Evolutionary conservation across 2,329 filamentous ascomycete species (phyloP).

Genomic region (Eurotiales sp.): DNA sequence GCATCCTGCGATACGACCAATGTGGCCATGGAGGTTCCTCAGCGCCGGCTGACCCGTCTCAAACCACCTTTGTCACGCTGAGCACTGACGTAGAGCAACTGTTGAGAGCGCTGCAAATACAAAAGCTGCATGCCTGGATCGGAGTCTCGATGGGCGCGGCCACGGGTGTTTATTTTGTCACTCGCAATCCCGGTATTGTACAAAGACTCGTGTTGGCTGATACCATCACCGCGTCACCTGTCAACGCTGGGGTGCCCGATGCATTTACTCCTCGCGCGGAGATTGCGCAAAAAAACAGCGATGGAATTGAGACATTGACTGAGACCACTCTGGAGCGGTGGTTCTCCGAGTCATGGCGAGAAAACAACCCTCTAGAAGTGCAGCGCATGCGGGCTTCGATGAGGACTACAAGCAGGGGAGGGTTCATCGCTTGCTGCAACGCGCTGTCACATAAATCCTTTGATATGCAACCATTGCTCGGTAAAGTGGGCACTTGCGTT

Average conservation of each 20-base stretch:
- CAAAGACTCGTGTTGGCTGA: slow-evolving; percentile 40
- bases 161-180: slow-evolving; percentile 38
- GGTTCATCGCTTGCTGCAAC: slow-evolving; percentile 41
- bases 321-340: slow-evolving; percentile 38
- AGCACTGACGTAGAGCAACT: slow-evolving; percentile 38
- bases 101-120: slow-evolving; percentile 27
- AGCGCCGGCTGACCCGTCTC: slow-evolving; percentile 24
- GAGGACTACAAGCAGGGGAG: slow-evolving; percentile 37
- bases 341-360: slow-evolving; percentile 40
- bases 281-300: slow-evolving; percentile 29
- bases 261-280: slow-evolving; percentile 35
- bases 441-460: slow-evolving; percentile 37
- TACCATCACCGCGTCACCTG: slow-evolving; percentile 39
- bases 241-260: slow-evolving; percentile 34
- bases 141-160: slow-evolving; percentile 47
- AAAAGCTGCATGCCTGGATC: slow-evolving; percentile 35
- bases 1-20: slow-evolving; percentile 43
- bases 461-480: slow-evolving; percentile 35
- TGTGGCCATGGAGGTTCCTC: slow-evolving; percentile 43
- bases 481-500: slow-evolving; percentile 31
- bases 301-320: slow-evolving; percentile 30
- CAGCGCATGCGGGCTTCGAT: slow-evolving; percentile 34
- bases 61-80: slow-evolving; percentile 40
- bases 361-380: slow-evolving; percentile 33
- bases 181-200: slow-evolving; percentile 37